Conservation (phyloP, 352 stramenopile species). For the Globisporangium alternatum region DNA sequence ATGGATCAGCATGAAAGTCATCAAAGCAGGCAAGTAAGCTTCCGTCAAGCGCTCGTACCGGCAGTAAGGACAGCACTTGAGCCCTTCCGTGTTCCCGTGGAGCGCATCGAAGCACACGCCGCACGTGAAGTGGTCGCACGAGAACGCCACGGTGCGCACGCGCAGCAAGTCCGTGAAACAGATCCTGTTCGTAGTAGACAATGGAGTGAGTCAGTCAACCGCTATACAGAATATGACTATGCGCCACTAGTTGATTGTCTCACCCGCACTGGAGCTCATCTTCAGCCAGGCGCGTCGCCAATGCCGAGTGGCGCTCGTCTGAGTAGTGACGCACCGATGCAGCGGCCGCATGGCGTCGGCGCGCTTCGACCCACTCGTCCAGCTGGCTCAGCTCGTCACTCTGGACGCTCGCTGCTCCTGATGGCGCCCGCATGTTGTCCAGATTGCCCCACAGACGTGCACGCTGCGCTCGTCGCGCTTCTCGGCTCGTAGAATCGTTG, state of each 20-base stretch:
- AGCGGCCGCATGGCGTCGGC: slow-evolving; percentile 25
- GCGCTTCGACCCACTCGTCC: slow-evolving; percentile 49
- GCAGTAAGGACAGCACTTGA: slow-evolving; percentile 72
- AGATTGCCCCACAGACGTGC: slow-evolving; percentile 45
- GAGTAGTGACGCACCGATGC: slow-evolving; percentile 44
- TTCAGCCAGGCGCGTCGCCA: slow-evolving; percentile 51
- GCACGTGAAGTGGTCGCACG: slow-evolving; percentile 66
- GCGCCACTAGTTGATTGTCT: not conserved
- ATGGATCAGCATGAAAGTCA: too few species aligned
- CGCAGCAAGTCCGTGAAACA: slow-evolving; percentile 66
- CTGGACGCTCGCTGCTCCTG: slow-evolving; percentile 21
- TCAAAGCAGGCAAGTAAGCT: too few species aligned
- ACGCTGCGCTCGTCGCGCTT: slow-evolving; percentile 23
- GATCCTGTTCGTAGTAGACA: slow-evolving; percentile 30
- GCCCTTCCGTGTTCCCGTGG: slow-evolving; percentile 36
- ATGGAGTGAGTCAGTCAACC: not conserved
- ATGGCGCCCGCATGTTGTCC: slow-evolving; percentile 1
- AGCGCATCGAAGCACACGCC: slow-evolving; percentile 54
- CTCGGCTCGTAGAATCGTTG: not conserved
- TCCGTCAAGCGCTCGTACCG: slow-evolving; percentile 21
- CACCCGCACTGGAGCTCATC: slow-evolving; percentile 67
- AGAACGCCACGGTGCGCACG: slow-evolving; percentile 50
- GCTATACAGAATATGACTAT: not conserved
- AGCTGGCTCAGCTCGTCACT: slow-evolving; percentile 39
- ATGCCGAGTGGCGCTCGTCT: slow-evolving; percentile 40